Evolutionary conservation across 305 asterid genomes (phyloP).

Genomic region (Rubia occidens): DNA sequence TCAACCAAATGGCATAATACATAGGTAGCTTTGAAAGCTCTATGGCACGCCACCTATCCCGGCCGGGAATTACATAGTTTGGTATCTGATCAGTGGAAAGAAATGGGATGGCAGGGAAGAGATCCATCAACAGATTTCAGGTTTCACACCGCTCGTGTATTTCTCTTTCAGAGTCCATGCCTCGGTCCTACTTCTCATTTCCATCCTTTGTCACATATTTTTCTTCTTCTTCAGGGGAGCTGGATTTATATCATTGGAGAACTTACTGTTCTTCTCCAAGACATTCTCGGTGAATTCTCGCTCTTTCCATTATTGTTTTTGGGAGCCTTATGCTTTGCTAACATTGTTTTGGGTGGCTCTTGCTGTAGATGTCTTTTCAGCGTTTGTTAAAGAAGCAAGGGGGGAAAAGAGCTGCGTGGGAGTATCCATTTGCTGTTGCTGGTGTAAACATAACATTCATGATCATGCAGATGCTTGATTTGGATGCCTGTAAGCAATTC

Average conservation of each 20-base stretch:
- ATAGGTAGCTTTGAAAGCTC: conserved; percentile 62
- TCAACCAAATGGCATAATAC: not conserved
- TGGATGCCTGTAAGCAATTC: conserved; percentile 53
- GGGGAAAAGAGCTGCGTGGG: conserved; percentile 66
- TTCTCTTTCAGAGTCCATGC: not conserved
- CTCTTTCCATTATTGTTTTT: not conserved
- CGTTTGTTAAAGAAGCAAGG: conserved; percentile 48
- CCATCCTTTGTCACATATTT: not conserved
- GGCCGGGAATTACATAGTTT: conserved; percentile 47
- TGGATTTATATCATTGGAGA: conserved; percentile 72
- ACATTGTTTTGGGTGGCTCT: not conserved
- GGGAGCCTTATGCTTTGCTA: not conserved
- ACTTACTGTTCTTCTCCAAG: conserved; percentile 63
- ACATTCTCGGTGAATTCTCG: conserved; percentile 46
- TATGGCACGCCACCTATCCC: conserved; percentile 70
- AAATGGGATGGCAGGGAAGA: conserved; percentile 93
- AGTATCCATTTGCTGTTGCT: conserved; percentile 40
- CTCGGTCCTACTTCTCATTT: conserved; percentile 6
- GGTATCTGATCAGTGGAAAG: conserved; percentile 76
- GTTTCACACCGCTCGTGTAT: conserved; percentile 20
- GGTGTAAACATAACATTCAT: conserved; percentile 34
- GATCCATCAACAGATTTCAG: conserved; percentile 88
- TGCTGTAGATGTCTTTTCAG: conserved; percentile 49
- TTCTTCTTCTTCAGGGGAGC: conserved; percentile 45
- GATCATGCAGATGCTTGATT: conserved; percentile 76